phyloP scores from a whole-genome alignment of 2,329 filamentous ascomycete species.

The Amauroascus verrucosus region DNA sequence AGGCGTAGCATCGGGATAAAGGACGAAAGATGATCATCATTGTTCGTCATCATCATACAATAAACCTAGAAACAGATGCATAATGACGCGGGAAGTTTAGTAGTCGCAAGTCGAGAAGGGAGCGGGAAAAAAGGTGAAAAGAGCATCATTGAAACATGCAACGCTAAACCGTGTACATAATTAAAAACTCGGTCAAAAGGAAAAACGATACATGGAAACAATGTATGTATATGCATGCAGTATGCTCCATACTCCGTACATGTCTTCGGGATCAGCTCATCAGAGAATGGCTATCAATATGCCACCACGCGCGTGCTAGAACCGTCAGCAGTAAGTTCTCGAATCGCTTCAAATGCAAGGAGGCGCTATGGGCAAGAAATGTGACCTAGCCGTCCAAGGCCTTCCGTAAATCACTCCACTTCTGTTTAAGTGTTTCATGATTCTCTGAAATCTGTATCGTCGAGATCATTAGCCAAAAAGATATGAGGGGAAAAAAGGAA shows the following conservation, averaged over 20 bases:
- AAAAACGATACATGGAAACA: not conserved
- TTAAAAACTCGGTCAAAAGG: not conserved
- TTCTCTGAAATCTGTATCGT: constrained; percentile 47
- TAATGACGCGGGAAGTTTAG: not conserved
- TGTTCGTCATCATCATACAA: not conserved
- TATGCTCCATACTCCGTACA: not conserved
- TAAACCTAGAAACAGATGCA: not conserved
- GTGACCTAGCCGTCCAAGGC: constrained; percentile 36
- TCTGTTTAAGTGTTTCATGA: constrained; percentile 63
- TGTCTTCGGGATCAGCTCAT: not conserved
- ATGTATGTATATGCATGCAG: constrained; percentile 6
- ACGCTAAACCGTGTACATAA: constrained; percentile 4
- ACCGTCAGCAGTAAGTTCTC: too few relatives aligned
- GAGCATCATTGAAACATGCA: not conserved
- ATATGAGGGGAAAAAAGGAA: not conserved
- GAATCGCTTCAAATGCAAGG: too few relatives aligned
- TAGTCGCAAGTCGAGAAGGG: not conserved
- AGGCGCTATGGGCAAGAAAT: too few relatives aligned
- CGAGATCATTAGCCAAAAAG: not conserved
- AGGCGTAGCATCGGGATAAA: not conserved
- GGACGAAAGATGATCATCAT: not conserved
- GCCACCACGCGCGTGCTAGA: not conserved
- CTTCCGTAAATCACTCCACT: constrained; percentile 62
- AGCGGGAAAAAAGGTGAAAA: not conserved
- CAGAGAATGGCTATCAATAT: not conserved